Base-by-base conservation (phyloP, 441 rosid species). In the Erodium texanum region DNA sequence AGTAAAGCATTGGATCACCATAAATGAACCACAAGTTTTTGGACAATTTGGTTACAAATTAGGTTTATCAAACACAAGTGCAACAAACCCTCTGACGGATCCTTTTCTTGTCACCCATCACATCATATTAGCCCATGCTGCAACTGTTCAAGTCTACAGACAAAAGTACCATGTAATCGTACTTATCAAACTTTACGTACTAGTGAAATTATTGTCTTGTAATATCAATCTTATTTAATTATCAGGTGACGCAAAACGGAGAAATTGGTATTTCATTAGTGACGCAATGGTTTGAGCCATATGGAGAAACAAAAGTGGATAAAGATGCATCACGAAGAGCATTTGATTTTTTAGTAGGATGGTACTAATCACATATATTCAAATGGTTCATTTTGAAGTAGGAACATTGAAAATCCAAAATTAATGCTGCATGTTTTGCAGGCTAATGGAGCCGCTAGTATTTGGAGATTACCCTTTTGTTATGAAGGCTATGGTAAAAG, bases 61-160 rank as follows among this genome's bases (percentile, higher is more conserved):
- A 9, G 59, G 59, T 0, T 14, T 52, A 18, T 3, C 62, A 18
- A 18, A 58, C 62, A 19, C 62, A 58, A 22, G 16, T 14, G 3
- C 3, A 19, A 22, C 22, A 15, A 58, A 58, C 22, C 22, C 62
- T 8, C 10, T 23, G 19, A 58, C 63, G n/a, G 63, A 58, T n/a
- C 63, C 63, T 18, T 58, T n/a, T 19, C 20, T 58, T 58, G 63
- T 10, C 3, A 58, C 24, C 24, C 63, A 58, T 7, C 20, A 58
- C 23, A n/a, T 58, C 24, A 58, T 58, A 58, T 19, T 58, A 3
- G 63, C 63, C 23, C 63, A 58, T 58, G 63, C 63, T 58, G 63
- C 63, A 18, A 27, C 63, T 58, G 63, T 18, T 7, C 20, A 19
- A 23, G 27, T 58, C 63, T 58, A 58, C 63, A 1, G 19, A 58